Evolutionary conservation across 257 asterid genomes (phyloP).

Genomic region (Rehmannia glutinosa): DNA sequence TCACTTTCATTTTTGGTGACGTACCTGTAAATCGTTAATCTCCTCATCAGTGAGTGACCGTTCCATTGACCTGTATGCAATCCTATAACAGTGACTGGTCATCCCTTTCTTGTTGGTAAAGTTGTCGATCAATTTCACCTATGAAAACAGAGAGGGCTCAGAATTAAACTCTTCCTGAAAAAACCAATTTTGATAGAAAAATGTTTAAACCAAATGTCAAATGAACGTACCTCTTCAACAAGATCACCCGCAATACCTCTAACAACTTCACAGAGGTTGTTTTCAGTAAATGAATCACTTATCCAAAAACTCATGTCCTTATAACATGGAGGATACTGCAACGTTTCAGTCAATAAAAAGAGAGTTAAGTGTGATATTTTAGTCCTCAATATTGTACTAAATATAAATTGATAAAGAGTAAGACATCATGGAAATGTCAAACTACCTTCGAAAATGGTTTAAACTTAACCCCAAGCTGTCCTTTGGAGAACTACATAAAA

Average conservation of each 20-base stretch:
- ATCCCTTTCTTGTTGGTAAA: constrained; percentile 82
- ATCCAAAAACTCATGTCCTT: constrained; percentile 97
- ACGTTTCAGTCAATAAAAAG: background rate
- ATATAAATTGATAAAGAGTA: background rate
- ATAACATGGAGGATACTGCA: constrained; percentile 83
- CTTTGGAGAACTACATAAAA: constrained; percentile 49
- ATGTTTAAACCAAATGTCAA: constrained; percentile 20
- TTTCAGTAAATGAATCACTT: constrained; percentile 75
- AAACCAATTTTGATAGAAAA: too few species aligned
- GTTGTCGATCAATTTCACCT: constrained; percentile 68
- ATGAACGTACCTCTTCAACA: constrained; percentile 69
- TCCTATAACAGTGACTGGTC: constrained; percentile 85
- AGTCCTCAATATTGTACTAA: background rate
- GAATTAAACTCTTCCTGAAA: background rate
- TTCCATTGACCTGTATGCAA: constrained; percentile 90
- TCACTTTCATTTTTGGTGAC: background rate
- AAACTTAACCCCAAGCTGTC: constrained; percentile 68
- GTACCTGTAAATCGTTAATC: constrained; percentile 90
- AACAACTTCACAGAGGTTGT: constrained; percentile 84
- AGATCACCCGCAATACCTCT: constrained; percentile 92
- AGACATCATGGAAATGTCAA: background rate
- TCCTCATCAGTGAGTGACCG: constrained; percentile 94
- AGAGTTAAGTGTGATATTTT: background rate
- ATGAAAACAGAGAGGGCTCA: background rate
- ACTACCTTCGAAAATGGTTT: constrained; percentile 76